These are phyloP conservation scores for Kwoniella mangroviensis DNA, from an alignment of 768 basidiomycete genomes.

Conservation along the genomic window DNA sequence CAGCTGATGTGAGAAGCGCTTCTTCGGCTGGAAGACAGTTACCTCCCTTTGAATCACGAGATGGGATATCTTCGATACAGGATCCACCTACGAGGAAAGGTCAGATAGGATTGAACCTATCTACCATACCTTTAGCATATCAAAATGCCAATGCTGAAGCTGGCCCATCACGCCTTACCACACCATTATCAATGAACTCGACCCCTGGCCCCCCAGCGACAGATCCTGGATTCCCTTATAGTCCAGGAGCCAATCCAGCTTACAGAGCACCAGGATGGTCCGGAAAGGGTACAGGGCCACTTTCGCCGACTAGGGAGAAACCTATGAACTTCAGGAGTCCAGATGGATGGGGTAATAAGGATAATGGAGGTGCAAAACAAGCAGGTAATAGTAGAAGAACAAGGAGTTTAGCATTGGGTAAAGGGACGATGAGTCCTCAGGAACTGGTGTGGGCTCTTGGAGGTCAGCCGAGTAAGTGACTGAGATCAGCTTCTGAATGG, in stretches of 20 bases:
- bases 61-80: not conserved
- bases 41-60: slow-evolving; percentile 4
- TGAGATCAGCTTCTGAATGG: not conserved
- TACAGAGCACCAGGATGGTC: slow-evolving; percentile 41
- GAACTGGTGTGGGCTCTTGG: slow-evolving; percentile 53
- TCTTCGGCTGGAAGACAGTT: slow-evolving; percentile 19
- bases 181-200: slow-evolving; percentile 19
- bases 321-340: slow-evolving; percentile 40
- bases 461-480: slow-evolving; percentile 33
- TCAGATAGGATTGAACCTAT: slow-evolving; percentile 35
- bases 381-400: slow-evolving; percentile 32
- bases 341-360: slow-evolving; percentile 32
- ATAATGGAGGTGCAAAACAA: slow-evolving; percentile 21
- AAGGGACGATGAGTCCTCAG: slow-evolving; percentile 50
- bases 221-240: slow-evolving; percentile 27
- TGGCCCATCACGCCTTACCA: slow-evolving; percentile 34
- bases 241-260: slow-evolving; percentile 41
- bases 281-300: not conserved
- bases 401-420: slow-evolving; percentile 45
- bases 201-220: not conserved
- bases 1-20: slow-evolving; percentile 16
- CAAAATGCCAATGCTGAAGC: slow-evolving; percentile 36
- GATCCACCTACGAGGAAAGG: slow-evolving; percentile 23
- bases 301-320: slow-evolving; percentile 23
- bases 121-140: slow-evolving; percentile 11